Percentiles rank a stretch among this genome's conserved stretches.
Conservation (phyloP, 768 basidiomycete species). For the Calocybe cyanea region DNA sequence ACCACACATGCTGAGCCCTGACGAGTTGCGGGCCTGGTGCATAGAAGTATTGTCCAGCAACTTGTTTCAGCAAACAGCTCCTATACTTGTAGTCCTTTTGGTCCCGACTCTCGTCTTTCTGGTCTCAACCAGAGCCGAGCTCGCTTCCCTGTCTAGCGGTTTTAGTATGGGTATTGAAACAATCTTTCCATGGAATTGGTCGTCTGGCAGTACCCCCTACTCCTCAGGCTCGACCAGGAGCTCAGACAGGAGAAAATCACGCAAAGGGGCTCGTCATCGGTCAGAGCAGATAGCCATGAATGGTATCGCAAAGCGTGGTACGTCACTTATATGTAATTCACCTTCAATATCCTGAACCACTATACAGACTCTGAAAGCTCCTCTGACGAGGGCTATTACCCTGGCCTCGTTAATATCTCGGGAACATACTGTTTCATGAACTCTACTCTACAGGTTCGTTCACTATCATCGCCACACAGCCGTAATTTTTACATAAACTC, state of each 20-base stretch:
- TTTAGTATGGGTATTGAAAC: conserved; percentile 55
- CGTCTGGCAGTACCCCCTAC: conserved; percentile 19
- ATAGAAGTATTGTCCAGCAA: conserved; percentile 35
- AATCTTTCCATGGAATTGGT: conserved; percentile 65
- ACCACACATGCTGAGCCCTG: conserved; percentile 42
- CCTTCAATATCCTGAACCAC: neutral
- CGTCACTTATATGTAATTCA: conserved; percentile 2
- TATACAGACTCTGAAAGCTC: conserved; percentile 17
- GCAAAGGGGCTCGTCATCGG: conserved; percentile 48
- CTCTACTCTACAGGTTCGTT: conserved; percentile 78
- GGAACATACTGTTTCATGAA: conserved; percentile 99
- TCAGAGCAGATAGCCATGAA: conserved; percentile 54
- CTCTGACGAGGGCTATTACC: conserved; percentile 57
- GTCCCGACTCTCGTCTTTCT: conserved; percentile 52
- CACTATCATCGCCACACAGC: conserved; percentile 14
- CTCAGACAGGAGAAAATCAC: conserved; percentile 41
- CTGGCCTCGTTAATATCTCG: conserved; percentile 92
- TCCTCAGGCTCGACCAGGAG: conserved; percentile 14
- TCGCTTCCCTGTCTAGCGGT: conserved; percentile 24
- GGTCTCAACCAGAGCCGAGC: conserved; percentile 24
- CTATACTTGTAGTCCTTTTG: conserved; percentile 51
- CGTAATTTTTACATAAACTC: conserved; percentile 3
- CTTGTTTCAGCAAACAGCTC: conserved; percentile 53
- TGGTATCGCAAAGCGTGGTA: conserved; percentile 26
- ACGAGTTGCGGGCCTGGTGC: conserved; percentile 36